Percentiles rank a stretch among this genome's conserved stretches.
phyloP scores from a whole-genome alignment of 805 yeast genomes.

The Phaffomyces antillensis region DNA sequence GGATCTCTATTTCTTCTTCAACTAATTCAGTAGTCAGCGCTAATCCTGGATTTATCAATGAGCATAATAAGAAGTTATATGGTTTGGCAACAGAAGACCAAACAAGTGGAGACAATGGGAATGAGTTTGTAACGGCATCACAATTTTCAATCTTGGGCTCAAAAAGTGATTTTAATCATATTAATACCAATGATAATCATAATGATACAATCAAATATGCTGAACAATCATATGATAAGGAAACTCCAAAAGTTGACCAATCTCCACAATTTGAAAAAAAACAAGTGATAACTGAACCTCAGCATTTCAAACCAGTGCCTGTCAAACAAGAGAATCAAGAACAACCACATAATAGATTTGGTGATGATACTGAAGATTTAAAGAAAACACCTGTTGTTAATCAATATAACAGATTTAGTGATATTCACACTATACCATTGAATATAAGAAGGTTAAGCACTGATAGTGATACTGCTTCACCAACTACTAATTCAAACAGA shows the following conservation, averaged over 20 bases:
- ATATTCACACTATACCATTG: conserved; percentile 3
- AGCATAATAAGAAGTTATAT: conserved; percentile 10
- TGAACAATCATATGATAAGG: not conserved
- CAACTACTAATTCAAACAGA: not conserved
- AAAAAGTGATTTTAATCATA: not conserved
- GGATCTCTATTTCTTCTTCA: conserved; percentile 19
- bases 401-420: not conserved
- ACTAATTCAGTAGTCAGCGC: conserved; percentile 17
- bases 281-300: not conserved
- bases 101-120: conserved; percentile 15
- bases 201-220: not conserved
- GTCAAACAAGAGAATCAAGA: not conserved
- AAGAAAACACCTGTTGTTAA: conserved; percentile 3
- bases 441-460: conserved; percentile 2
- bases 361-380: not conserved
- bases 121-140: conserved; percentile 33
- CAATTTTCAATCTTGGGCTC: conserved; percentile 25
- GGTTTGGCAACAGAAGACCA: conserved; percentile 9
- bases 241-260: not conserved
- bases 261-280: not conserved
- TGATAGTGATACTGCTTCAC: not conserved
- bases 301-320: not conserved
- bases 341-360: not conserved
- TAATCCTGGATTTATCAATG: conserved; percentile 5
- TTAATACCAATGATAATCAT: not conserved